These are phyloP conservation scores for Populus trichocarpa DNA, from an alignment of 441 rosid genomes.

Conservation along the genomic window DNA sequence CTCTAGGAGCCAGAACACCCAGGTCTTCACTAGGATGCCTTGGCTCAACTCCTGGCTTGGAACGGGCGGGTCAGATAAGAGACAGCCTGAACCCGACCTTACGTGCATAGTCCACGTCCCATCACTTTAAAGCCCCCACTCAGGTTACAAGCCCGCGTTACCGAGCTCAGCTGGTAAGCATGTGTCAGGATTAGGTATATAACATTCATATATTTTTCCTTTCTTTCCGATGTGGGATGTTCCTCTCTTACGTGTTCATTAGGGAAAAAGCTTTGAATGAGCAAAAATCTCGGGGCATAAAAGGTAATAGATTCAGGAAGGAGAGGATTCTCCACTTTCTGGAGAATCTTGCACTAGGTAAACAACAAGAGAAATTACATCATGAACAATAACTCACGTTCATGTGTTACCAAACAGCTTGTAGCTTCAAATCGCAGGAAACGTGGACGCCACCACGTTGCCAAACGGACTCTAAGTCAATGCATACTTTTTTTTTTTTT, in stretches of 20 bases:
- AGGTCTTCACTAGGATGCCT: background rate
- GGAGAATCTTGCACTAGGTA: background rate
- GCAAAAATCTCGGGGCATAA: background rate
- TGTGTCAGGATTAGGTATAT: accelerated
- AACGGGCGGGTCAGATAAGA: background rate
- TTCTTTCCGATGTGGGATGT: background rate
- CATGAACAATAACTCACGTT: too few relatives aligned
- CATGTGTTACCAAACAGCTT: too few relatives aligned
- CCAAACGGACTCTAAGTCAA: too few relatives aligned
- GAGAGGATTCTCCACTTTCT: background rate
- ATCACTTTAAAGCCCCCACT: background rate
- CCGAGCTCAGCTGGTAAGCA: accelerated
- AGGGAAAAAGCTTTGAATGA: background rate
- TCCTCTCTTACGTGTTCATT: too few relatives aligned
- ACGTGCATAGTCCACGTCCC: accelerated
- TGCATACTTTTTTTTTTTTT: too few relatives aligned
- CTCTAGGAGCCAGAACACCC: background rate
- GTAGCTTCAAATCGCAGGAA: too few relatives aligned
- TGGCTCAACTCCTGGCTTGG: background rate
- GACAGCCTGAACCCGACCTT: accelerated
- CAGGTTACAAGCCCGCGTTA: too few relatives aligned
- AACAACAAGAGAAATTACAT: background rate
- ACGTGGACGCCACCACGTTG: too few relatives aligned
- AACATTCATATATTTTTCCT: accelerated
- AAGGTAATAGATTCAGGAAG: background rate